Conservation (phyloP, 2,329 filamentous ascomycete genomes). For the Corniculantispora saksenae region DNA sequence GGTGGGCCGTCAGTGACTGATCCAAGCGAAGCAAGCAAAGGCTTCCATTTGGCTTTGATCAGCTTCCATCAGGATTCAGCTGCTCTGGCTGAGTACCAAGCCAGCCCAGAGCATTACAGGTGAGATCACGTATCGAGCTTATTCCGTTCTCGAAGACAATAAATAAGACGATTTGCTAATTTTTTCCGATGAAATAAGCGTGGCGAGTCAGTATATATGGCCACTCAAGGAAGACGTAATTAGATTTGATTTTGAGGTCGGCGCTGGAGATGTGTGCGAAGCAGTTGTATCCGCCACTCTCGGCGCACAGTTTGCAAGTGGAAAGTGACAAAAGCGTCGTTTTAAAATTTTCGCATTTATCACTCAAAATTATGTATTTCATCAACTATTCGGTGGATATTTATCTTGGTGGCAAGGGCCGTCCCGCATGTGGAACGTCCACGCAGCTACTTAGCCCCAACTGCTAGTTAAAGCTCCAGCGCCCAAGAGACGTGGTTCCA, state of each 20-base stretch:
- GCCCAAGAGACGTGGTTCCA: too few relatives aligned
- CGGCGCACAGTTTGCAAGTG: too few relatives aligned
- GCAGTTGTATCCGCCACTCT: neutral
- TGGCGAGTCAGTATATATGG: neutral
- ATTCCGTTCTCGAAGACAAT: neutral
- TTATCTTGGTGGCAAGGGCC: too few relatives aligned
- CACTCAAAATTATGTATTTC: too few relatives aligned
- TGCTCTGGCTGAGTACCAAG: neutral
- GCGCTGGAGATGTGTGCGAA: neutral
- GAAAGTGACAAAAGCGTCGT: too few relatives aligned
- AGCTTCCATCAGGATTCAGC: neutral
- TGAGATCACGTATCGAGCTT: neutral
- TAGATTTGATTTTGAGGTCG: neutral
- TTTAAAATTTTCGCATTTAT: too few relatives aligned
- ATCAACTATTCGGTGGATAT: too few relatives aligned
- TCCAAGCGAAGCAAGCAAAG: neutral
- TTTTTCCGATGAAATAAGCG: neutral
- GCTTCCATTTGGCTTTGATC: neutral
- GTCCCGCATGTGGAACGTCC: too few relatives aligned
- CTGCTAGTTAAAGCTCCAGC: too few relatives aligned
- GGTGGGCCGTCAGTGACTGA: neutral
- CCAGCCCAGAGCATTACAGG: neutral
- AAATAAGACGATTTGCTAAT: neutral
- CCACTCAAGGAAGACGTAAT: neutral
- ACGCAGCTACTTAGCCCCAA: too few relatives aligned